A percentile compares a stretch with the other conserved stretches of the same genome.
phyloP scores from a whole-genome alignment of 2,329 filamentous ascomycete genomes.

The Boeremia exigua region DNA sequence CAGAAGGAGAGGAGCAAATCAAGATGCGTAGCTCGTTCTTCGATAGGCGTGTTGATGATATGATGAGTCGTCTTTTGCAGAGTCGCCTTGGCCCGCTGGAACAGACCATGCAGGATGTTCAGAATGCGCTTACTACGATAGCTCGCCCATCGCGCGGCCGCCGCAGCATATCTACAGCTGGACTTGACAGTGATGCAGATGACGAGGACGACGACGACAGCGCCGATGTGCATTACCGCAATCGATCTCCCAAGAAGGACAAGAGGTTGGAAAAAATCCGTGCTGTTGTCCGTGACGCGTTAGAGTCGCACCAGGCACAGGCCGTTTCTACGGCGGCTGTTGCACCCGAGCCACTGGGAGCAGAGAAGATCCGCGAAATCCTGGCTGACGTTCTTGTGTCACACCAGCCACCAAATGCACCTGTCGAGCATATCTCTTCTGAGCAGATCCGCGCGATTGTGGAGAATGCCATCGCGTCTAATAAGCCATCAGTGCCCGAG shows the following conservation, averaged over 20 bases:
- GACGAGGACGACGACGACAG: conserved; percentile 81
- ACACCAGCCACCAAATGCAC: conserved; percentile 44
- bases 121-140: conserved; percentile 68
- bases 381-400: conserved; percentile 67
- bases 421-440: conserved; percentile 51
- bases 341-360: conserved; percentile 38
- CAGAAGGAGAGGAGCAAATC: conserved; percentile 77
- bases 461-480: conserved; percentile 68
- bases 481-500: conserved; percentile 36
- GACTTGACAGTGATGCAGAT: conserved; percentile 86
- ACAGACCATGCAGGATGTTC: conserved; percentile 76
- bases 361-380: conserved; percentile 74
- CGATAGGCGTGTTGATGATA: conserved; percentile 83
- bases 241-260: conserved; percentile 78
- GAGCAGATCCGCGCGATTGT: conserved; percentile 73
- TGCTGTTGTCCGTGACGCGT: conserved; percentile 64
- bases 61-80: conserved; percentile 80
- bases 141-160: conserved; percentile 58
- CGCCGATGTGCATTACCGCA: conserved; percentile 63
- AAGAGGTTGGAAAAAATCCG: conserved; percentile 81
- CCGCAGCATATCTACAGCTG: conserved; percentile 71
- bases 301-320: conserved; percentile 57
- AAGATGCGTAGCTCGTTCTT: conserved; percentile 85
- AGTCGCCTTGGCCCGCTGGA: conserved; percentile 82
- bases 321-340: conserved; percentile 34